These are phyloP conservation scores for Lecanicillium sp. DNA, from an alignment of 2,329 filamentous ascomycete species.

Conservation along the genomic window DNA sequence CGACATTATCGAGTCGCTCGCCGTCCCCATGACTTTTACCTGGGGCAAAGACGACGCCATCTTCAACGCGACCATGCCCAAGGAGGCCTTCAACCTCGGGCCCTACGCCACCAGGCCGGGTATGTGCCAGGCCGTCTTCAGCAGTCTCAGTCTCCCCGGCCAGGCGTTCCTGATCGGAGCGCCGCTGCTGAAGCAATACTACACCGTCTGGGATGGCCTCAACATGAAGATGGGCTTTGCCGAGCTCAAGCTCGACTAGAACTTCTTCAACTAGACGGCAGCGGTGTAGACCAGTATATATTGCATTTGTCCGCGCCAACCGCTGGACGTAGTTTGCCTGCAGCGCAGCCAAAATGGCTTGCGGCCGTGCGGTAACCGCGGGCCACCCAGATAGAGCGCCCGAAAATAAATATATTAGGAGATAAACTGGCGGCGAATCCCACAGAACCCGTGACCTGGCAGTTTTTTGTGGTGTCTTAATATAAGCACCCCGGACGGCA, in stretches of 20 bases:
- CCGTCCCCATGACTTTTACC: conserved; percentile 25
- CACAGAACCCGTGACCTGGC: too few relatives aligned
- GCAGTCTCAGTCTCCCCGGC: conserved; percentile 14
- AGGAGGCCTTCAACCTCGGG: conserved; percentile 27
- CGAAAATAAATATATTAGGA: too few relatives aligned
- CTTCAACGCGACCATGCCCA: conserved; percentile 26
- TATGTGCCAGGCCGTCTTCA: conserved; percentile 28
- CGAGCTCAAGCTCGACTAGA: conserved; percentile 17
- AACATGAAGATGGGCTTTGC: conserved; percentile 23
- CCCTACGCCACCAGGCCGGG: conserved; percentile 20
- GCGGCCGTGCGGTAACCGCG: too few relatives aligned
- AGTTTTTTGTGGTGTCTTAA: neutral
- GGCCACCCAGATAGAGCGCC: too few relatives aligned
- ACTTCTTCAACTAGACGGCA: neutral
- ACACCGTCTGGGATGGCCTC: conserved; percentile 30
- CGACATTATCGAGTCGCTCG: conserved; percentile 22
- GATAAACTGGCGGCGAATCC: too few relatives aligned
- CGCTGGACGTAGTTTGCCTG: too few relatives aligned
- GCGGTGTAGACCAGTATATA: neutral
- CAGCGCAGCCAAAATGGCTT: too few relatives aligned
- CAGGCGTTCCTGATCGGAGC: conserved; percentile 28
- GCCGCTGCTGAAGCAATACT: conserved; percentile 29
- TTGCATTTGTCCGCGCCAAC: too few relatives aligned
- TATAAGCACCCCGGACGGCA: neutral
- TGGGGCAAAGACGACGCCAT: conserved; percentile 20